These are phyloP conservation scores for Aspergillus pseudoviridinutans DNA, from an alignment of 2,329 filamentous ascomycete genomes.

Conservation along the genomic window DNA sequence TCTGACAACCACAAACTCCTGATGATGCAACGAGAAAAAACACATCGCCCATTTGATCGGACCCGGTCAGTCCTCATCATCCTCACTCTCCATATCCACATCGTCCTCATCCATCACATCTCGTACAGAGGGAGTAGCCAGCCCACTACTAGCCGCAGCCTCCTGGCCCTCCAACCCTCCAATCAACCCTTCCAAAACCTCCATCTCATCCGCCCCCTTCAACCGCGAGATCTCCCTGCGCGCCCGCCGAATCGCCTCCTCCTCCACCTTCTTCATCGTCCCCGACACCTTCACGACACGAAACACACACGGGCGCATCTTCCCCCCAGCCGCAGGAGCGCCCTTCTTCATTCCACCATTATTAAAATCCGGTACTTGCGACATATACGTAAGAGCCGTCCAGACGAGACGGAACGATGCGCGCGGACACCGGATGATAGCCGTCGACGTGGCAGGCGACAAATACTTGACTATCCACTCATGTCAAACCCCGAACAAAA, in stretches of 20 bases:
- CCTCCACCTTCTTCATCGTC: conserved; percentile 87
- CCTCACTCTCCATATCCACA: conserved; percentile 45
- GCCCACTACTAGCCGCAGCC: not conserved
- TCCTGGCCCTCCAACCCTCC: conserved; percentile 34
- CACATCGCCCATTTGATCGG: not conserved
- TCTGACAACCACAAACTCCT: conserved; percentile 6
- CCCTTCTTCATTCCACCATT: conserved; percentile 14
- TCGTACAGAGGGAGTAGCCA: conserved; percentile 28
- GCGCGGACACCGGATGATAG: conserved; percentile 80
- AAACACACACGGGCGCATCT: conserved; percentile 62
- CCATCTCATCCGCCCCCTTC: conserved; percentile 48
- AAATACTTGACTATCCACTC: conserved; percentile 75
- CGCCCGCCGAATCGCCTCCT: conserved; percentile 79
- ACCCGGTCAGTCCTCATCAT: conserved; percentile 17
- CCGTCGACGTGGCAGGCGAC: conserved; percentile 86
- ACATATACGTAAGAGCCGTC: conserved; percentile 81
- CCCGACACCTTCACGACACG: conserved; percentile 84
- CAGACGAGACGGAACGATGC: conserved; percentile 83
- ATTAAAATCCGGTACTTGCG: conserved; percentile 60
- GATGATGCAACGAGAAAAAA: not conserved
- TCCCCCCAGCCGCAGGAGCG: conserved; percentile 10
- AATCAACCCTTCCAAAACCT: conserved; percentile 39
- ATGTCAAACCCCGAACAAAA: not conserved
- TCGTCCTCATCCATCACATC: conserved; percentile 47
- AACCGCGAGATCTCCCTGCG: conserved; percentile 67